A percentile compares a stretch with the other conserved stretches of the same genome.
These are phyloP conservation scores for Cytospora piceae DNA, from an alignment of 2,329 filamentous ascomycete species.

Conservation along the genomic window DNA sequence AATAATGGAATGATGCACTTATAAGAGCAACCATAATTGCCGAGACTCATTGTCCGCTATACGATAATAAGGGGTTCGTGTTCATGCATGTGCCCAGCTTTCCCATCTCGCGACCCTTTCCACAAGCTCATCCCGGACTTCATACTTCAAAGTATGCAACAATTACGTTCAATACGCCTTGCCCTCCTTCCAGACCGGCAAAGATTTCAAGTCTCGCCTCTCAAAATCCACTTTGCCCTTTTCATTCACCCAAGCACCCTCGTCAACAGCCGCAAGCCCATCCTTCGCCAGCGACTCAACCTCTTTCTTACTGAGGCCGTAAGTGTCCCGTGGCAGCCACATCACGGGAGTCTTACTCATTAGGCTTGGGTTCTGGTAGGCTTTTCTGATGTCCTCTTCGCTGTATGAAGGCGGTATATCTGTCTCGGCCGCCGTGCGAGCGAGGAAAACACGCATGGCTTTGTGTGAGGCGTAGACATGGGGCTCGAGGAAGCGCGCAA, in stretches of 20 bases:
- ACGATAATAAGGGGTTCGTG: too few relatives aligned
- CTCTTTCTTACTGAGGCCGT: slow-evolving; percentile 29
- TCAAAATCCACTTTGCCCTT: slow-evolving; percentile 28
- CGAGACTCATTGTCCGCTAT: too few relatives aligned
- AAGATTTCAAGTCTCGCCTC: slow-evolving; percentile 6
- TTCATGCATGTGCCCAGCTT: too few relatives aligned
- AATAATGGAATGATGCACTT: neutral
- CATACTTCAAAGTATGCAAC: neutral
- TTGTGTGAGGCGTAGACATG: slow-evolving; percentile 28
- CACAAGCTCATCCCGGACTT: too few relatives aligned
- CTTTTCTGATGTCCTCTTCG: slow-evolving; percentile 23
- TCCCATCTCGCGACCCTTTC: too few relatives aligned
- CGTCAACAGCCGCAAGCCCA: slow-evolving; percentile 20
- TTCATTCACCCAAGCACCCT: slow-evolving; percentile 27
- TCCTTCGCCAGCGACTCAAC: slow-evolving; percentile 16
- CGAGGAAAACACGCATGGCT: slow-evolving; percentile 27
- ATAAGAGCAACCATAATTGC: neutral
- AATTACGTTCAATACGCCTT: slow-evolving; percentile 13
- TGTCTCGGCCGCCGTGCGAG: slow-evolving; percentile 23
- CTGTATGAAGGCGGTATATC: slow-evolving; percentile 25
- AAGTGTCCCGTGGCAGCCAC: slow-evolving; percentile 26
- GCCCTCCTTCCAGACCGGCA: slow-evolving; percentile 26
- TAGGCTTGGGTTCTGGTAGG: slow-evolving; percentile 29
- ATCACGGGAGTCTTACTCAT: slow-evolving; percentile 23
- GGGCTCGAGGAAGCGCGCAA: slow-evolving; percentile 27